Conservation (phyloP, 2,329 filamentous ascomycete genomes). For the Cytospora piceae region DNA sequence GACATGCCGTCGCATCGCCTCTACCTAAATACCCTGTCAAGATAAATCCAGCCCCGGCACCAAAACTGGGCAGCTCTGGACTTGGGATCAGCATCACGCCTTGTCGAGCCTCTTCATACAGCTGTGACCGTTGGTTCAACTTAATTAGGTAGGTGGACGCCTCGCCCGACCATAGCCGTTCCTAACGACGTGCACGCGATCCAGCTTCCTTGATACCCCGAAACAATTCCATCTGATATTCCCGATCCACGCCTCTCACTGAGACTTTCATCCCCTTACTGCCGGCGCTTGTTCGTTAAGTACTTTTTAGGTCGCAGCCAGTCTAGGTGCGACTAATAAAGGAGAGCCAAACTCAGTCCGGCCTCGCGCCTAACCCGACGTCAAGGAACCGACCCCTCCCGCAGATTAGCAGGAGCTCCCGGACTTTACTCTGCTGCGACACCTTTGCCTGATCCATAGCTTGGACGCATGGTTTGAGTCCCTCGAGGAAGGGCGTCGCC, state of each 20-base stretch:
- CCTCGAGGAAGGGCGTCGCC: constrained; percentile 11
- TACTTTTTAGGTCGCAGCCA: constrained; percentile 7
- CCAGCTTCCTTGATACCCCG: constrained; percentile 11
- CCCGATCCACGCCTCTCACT: constrained; percentile 1
- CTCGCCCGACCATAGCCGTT: neutral
- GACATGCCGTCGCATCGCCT: constrained; percentile 27
- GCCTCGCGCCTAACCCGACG: constrained; percentile 26
- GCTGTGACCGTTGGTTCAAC: constrained; percentile 6
- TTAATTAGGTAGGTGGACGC: constrained; percentile 5
- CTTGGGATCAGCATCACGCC: neutral
- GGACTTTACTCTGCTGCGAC: constrained; percentile 11
- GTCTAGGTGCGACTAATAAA: constrained; percentile 24
- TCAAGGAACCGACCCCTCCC: constrained; percentile 12
- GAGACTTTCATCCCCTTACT: constrained; percentile 6
- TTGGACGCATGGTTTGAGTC: constrained; percentile 19
- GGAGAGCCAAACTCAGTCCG: constrained; percentile 22
- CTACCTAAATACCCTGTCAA: neutral
- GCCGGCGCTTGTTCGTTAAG: constrained; percentile 17
- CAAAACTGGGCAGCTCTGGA: constrained; percentile 1
- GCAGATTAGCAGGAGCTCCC: constrained; percentile 14
- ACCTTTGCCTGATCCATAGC: constrained; percentile 20
- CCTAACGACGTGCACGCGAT: constrained; percentile 12
- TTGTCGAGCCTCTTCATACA: neutral
- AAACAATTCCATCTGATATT: constrained; percentile 5
- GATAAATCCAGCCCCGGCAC: constrained; percentile 3